phyloP scores from a whole-genome alignment of 352 stramenopile genomes.

The Phytophthora pini region DNA sequence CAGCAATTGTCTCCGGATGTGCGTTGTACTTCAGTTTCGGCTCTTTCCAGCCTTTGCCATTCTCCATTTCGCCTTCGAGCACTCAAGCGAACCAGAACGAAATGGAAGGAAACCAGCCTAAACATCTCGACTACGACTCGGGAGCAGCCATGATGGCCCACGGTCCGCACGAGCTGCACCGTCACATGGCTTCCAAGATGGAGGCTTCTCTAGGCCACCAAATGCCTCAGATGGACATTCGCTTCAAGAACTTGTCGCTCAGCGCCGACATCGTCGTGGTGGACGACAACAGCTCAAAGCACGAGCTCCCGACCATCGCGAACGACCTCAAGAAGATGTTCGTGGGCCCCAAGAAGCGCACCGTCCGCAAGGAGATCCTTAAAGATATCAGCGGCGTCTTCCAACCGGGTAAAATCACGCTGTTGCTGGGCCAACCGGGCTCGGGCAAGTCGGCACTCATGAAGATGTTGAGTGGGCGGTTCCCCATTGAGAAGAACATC shows the following conservation, averaged over 20 bases:
- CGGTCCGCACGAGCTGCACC: slow-evolving; percentile 43
- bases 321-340: slow-evolving; percentile 43
- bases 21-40: slow-evolving; percentile 7
- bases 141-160: slow-evolving; percentile 37
- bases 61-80: slow-evolving; percentile 12
- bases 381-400: slow-evolving; percentile 44
- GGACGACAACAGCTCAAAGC: slow-evolving; percentile 24
- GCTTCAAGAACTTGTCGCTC: slow-evolving; percentile 51
- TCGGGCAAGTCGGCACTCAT: slow-evolving; percentile 48
- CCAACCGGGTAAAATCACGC: slow-evolving; percentile 42
- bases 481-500: slow-evolving; percentile 46
- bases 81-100: slow-evolving; percentile 3
- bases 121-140: slow-evolving; percentile 28
- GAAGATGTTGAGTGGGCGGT: slow-evolving; percentile 49
- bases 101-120: slow-evolving; percentile 10
- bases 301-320: slow-evolving; percentile 39
- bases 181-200: slow-evolving; percentile 31
- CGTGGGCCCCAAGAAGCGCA: slow-evolving; percentile 32
- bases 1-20: slow-evolving; percentile 9
- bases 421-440: slow-evolving; percentile 41
- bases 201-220: slow-evolving; percentile 34
- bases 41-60: background rate
- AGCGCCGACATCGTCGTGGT: slow-evolving; percentile 42
- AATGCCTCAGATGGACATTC: slow-evolving; percentile 57
- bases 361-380: slow-evolving; percentile 44